Evolutionary conservation across 768 basidiomycete genomes (phyloP).

Genomic region (Panellus pusillus): DNA sequence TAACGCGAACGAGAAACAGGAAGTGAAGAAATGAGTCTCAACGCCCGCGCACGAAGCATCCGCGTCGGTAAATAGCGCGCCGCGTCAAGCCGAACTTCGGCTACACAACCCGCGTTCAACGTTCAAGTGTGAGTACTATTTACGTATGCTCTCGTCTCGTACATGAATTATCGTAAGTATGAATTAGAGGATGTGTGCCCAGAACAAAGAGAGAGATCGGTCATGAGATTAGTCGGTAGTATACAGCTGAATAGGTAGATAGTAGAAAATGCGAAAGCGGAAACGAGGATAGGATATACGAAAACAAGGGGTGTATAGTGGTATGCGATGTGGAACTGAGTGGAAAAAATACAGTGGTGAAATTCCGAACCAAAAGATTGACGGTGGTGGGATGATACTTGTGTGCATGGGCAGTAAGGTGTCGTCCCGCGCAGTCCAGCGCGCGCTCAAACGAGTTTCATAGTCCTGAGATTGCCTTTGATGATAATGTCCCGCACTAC

Average conservation of each 20-base stretch:
- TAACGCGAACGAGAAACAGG: not conserved
- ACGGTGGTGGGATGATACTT: not conserved
- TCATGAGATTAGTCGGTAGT: not conserved
- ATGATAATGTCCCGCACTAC: conserved; percentile 73
- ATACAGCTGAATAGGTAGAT: not conserved
- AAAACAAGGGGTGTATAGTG: not conserved
- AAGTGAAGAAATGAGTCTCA: too few species aligned
- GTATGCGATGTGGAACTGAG: not conserved
- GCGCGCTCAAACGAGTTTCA: conserved; percentile 43
- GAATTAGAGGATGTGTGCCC: too few species aligned
- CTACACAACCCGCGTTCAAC: too few species aligned
- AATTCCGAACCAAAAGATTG: not conserved
- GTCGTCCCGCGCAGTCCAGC: not conserved
- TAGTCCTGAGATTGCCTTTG: conserved; percentile 60
- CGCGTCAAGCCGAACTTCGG: too few species aligned
- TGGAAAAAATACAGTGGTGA: conserved; percentile 1
- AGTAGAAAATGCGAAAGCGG: not conserved
- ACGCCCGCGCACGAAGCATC: too few species aligned
- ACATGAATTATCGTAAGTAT: too few species aligned
- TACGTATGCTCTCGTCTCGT: too few species aligned
- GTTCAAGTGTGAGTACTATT: too few species aligned
- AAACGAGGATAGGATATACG: not conserved
- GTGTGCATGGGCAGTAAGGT: not conserved
- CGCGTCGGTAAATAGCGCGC: not conserved
- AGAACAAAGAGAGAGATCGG: not conserved